phyloP scores from a whole-genome alignment of 2,329 filamentous ascomycete species.

The Mariannaea elegans region DNA sequence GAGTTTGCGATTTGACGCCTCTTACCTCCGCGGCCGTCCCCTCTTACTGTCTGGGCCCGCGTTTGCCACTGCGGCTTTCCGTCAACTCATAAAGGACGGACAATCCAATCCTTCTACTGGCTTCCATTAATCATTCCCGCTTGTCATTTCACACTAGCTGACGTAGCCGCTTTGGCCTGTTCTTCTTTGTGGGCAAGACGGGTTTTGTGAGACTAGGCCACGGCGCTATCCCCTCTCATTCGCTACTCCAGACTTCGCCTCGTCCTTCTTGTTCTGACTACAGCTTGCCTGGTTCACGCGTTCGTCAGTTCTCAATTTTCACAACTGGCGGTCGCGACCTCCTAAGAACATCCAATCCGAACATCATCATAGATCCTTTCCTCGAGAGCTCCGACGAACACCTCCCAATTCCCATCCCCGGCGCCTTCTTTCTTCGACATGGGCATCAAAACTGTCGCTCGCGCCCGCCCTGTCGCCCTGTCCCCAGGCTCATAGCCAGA shows the following conservation, averaged over 20 bases:
- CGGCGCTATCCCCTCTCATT: conserved; percentile 18
- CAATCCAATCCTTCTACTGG: neutral
- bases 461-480: conserved; percentile 34
- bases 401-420: conserved; percentile 21
- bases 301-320: conserved; percentile 14
- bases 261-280: conserved; percentile 10
- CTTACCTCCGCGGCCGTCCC: conserved; percentile 1
- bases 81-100: neutral
- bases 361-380: conserved; percentile 5
- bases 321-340: conserved; percentile 23
- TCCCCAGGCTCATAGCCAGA: conserved; percentile 41
- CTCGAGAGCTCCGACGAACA: conserved; percentile 10
- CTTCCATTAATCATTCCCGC: conserved; percentile 17
- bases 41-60: neutral
- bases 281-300: conserved; percentile 14
- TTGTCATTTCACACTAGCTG: neutral
- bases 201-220: conserved; percentile 21
- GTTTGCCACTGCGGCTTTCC: neutral
- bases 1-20: conserved; percentile 1
- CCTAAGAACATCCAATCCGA: conserved; percentile 6
- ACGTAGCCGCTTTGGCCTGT: conserved; percentile 13
- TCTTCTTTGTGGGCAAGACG: conserved; percentile 18
- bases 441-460: conserved; percentile 38
- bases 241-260: conserved; percentile 10
- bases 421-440: conserved; percentile 40